Percentiles rank a stretch among this genome's conserved stretches.
These are phyloP conservation scores for Stephania cephalantha DNA, from an alignment of 164 flowering plant species.

Conservation along the genomic window DNA sequence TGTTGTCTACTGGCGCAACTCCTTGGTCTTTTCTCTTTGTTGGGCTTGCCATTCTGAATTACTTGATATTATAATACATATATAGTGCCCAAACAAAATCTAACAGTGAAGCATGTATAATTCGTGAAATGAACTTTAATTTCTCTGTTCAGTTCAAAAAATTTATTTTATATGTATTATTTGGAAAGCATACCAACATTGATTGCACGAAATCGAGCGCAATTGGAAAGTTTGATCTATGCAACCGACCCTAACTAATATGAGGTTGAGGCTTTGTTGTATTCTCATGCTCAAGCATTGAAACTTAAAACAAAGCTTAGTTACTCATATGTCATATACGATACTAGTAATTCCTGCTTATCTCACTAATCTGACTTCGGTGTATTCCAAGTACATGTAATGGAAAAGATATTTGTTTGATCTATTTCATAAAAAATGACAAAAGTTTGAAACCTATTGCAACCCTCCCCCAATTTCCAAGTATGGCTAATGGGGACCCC, in stretches of 20 bases:
- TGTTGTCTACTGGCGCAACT: conserved; percentile 48
- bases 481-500: too few relatives aligned
- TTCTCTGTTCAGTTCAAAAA: too few relatives aligned
- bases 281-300: not conserved
- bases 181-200: too few relatives aligned
- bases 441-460: not conserved
- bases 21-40: conserved; percentile 73
- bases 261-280: not conserved
- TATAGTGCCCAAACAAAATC: not conserved
- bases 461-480: not conserved
- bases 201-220: too few relatives aligned
- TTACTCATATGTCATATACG: not conserved
- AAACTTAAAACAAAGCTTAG: not conserved
- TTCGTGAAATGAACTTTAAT: too few relatives aligned
- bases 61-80: conserved; percentile 18
- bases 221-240: too few relatives aligned
- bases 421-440: not conserved
- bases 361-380: not conserved
- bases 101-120: not conserved
- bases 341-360: not conserved
- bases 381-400: not conserved
- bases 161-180: too few relatives aligned
- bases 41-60: conserved; percentile 88
- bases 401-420: not conserved
- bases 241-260: too few relatives aligned